phyloP scores from a whole-genome alignment of 495 filamentous ascomycete species.

The Amorphotheca resinae region DNA sequence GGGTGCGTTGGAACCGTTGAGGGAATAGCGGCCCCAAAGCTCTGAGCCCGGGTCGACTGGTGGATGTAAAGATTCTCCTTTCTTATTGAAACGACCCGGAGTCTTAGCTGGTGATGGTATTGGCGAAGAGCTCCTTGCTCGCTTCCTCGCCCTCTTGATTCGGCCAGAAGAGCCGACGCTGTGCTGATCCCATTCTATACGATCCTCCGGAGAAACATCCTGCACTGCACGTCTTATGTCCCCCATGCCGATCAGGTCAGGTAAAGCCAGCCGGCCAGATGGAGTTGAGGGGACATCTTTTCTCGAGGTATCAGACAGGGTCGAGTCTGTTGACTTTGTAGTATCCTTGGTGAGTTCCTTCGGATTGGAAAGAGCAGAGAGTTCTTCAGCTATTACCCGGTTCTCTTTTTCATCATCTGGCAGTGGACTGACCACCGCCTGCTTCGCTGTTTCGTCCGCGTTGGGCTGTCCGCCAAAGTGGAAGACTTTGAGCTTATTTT shows the following conservation, averaged over 20 bases:
- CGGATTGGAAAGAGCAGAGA: not conserved
- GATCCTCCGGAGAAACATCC: slow-evolving; percentile 53
- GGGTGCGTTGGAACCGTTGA: slow-evolving; percentile 22
- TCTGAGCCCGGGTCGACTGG: slow-evolving; percentile 73
- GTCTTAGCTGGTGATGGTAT: slow-evolving; percentile 20
- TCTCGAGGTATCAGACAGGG: slow-evolving; percentile 4
- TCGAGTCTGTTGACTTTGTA: not conserved
- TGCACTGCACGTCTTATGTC: slow-evolving; percentile 35
- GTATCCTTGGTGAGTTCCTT: not conserved
- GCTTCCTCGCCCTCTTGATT: slow-evolving; percentile 48
- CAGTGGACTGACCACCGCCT: slow-evolving; percentile 5
- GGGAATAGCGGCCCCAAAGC: slow-evolving; percentile 71
- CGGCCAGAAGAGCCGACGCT: slow-evolving; percentile 36
- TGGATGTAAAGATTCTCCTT: slow-evolving; percentile 41
- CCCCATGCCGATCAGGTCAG: slow-evolving; percentile 65
- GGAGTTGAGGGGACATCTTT: slow-evolving; percentile 57
- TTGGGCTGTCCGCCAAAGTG: slow-evolving; percentile 23
- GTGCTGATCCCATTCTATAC: slow-evolving; percentile 50
- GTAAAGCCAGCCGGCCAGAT: slow-evolving; percentile 57
- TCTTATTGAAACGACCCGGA: slow-evolving; percentile 24
- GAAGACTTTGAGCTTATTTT: slow-evolving; percentile 37
- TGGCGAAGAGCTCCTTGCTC: slow-evolving; percentile 72
- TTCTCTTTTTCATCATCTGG: slow-evolving; percentile 17
- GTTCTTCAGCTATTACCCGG: not conserved
- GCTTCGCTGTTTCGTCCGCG: slow-evolving; percentile 2